phyloP scores from a whole-genome alignment of 1,284 basidiomycete genomes.

The Clitocybe nebularis region DNA sequence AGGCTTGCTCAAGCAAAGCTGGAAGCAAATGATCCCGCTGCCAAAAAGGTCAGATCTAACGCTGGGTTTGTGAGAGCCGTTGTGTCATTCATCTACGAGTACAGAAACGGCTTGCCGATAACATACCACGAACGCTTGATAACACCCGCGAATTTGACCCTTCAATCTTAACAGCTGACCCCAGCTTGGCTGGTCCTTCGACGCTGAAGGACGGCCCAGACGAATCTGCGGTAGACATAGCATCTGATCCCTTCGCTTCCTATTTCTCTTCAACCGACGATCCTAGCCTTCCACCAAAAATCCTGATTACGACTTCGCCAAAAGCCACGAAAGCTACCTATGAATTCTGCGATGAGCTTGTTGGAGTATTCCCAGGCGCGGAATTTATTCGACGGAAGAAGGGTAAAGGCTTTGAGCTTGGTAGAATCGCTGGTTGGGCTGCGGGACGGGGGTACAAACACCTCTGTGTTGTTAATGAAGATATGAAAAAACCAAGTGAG shows the following conservation, averaged over 20 bases:
- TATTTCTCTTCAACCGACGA: conserved; percentile 67
- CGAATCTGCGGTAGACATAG: conserved; percentile 65
- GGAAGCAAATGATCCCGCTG: conserved; percentile 66
- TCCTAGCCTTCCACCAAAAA: conserved; percentile 71
- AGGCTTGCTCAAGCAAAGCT: conserved; percentile 72
- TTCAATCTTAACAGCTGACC: conserved; percentile 74
- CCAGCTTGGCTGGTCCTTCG: conserved; percentile 34
- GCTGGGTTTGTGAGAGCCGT: conserved; percentile 1
- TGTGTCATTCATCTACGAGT: conserved; percentile 1
- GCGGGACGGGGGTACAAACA: conserved; percentile 85
- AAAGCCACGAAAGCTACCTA: conserved; percentile 83
- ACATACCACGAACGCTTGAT: conserved; percentile 90
- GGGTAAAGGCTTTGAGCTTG: conserved; percentile 92
- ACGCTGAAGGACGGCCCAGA: conserved; percentile 35
- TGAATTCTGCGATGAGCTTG: conserved; percentile 88
- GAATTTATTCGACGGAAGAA: conserved; percentile 90
- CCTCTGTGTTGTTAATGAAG: conserved; percentile 92
- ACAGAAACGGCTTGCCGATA: conserved; percentile 83
- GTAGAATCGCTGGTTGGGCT: conserved; percentile 92
- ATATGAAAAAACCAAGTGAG: conserved; percentile 89
- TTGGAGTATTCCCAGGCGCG: conserved; percentile 90
- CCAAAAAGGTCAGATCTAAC: conserved; percentile 57
- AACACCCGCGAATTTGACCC: conserved; percentile 91
- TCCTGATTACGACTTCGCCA: conserved; percentile 89
- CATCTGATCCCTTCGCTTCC: conserved; percentile 68